These are phyloP conservation scores for Suaeda aralocaspica DNA, from an alignment of 148 eudicot genomes.

Conservation along the genomic window DNA sequence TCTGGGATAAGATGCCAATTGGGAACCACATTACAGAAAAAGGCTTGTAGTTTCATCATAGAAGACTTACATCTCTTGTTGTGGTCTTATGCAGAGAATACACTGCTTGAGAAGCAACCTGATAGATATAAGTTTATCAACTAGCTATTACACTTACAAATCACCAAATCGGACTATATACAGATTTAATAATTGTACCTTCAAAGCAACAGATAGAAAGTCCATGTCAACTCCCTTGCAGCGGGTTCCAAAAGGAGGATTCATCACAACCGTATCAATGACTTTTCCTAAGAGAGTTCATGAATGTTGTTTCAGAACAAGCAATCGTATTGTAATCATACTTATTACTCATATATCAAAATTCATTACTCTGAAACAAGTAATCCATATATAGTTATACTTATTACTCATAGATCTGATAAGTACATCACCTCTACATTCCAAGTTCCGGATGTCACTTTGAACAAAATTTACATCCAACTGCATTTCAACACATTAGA, in stretches of 20 bases:
- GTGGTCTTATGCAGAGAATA: constrained; percentile 94
- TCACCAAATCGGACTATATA: background rate
- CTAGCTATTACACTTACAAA: background rate
- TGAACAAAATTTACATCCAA: constrained; percentile 71
- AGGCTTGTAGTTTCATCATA: background rate
- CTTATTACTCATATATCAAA: too few species aligned
- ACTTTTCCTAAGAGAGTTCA: constrained; percentile 40
- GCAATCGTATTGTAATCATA: background rate
- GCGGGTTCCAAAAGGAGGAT: constrained; percentile 98
- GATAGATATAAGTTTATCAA: constrained; percentile 12
- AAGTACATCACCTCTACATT: constrained; percentile 48
- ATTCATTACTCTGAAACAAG: background rate
- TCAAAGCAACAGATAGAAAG: constrained; percentile 68
- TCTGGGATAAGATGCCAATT: background rate
- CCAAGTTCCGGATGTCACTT: constrained; percentile 54
- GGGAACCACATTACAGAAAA: background rate
- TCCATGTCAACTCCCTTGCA: constrained; percentile 97
- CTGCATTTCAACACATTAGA: constrained; percentile 37
- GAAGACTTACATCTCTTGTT: constrained; percentile 75
- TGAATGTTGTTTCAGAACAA: constrained; percentile 14
- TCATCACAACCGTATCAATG: constrained; percentile 91
- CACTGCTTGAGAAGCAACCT: constrained; percentile 87
- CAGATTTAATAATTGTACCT: constrained; percentile 34
- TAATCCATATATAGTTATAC: background rate
- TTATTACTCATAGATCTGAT: too few species aligned